phyloP scores from a whole-genome alignment of 768 basidiomycete species.

The Naematelia encephala region DNA sequence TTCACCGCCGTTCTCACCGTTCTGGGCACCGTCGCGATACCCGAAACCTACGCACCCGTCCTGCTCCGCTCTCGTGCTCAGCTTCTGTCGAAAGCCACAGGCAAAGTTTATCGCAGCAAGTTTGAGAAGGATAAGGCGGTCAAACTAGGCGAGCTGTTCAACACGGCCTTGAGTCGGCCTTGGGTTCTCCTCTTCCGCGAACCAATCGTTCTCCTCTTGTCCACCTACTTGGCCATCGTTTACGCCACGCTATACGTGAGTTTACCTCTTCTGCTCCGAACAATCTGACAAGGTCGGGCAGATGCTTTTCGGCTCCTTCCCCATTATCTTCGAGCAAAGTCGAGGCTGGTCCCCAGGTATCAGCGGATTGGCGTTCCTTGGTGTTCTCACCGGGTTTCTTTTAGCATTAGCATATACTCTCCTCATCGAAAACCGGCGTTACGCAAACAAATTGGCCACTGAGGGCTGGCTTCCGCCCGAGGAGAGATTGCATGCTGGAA shows the following conservation, averaged over 20 bases:
- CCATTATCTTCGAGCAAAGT: conserved; percentile 47
- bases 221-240: conserved; percentile 28
- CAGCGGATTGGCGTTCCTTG: conserved; percentile 48
- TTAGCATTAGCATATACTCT: conserved; percentile 30
- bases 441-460: conserved; percentile 28
- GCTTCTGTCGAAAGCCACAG: conserved; percentile 32
- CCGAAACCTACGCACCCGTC: conserved; percentile 48
- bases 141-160: conserved; percentile 31
- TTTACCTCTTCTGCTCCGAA: background rate
- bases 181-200: conserved; percentile 47
- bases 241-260: conserved; percentile 20
- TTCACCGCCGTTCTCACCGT: conserved; percentile 34
- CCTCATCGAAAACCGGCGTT: conserved; percentile 44
- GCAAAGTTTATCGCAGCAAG: conserved; percentile 36
- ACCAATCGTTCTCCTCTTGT: conserved; percentile 44
- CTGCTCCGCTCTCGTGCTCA: conserved; percentile 40
- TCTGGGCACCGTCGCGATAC: conserved; percentile 30
- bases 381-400: conserved; percentile 40
- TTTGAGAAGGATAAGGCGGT: conserved; percentile 30
- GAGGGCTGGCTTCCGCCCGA: conserved; percentile 50
- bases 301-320: conserved; percentile 50
- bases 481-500: conserved; percentile 46
- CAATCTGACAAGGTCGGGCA: background rate
- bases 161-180: conserved; percentile 34
- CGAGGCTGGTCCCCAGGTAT: conserved; percentile 51